Conservation (phyloP, 352 stramenopile species). For the Albugo candida region DNA sequence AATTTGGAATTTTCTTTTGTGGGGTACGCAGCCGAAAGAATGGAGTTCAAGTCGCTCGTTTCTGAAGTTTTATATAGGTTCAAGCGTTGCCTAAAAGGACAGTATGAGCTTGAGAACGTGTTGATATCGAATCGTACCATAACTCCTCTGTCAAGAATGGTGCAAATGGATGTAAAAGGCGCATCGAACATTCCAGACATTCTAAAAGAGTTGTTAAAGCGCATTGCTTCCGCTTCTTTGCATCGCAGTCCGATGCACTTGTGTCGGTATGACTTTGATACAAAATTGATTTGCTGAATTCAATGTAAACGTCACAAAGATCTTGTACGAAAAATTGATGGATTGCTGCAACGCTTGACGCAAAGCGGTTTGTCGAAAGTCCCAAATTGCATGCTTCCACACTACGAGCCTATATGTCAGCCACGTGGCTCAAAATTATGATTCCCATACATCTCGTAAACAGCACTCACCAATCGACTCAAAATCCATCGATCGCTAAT, state of each 20-base stretch:
- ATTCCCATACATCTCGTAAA: not conserved
- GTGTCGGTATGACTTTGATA: conserved; percentile 42
- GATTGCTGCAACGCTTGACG: conserved; percentile 38
- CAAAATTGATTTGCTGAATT: conserved; percentile 70
- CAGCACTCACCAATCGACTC: conserved; percentile 37
- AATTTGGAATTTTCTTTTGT: conserved; percentile 49
- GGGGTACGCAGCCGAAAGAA: conserved; percentile 63
- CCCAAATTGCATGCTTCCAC: conserved; percentile 40
- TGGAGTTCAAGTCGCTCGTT: conserved; percentile 18
- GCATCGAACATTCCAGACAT: conserved; percentile 89
- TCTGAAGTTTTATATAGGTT: not conserved
- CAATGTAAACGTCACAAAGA: conserved; percentile 77
- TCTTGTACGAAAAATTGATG: conserved; percentile 76
- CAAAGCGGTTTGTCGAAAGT: conserved; percentile 48
- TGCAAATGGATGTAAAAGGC: conserved; percentile 96
- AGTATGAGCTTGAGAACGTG: conserved; percentile 23
- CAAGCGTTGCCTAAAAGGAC: conserved; percentile 14
- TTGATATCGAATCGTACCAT: conserved; percentile 72
- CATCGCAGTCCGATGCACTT: conserved; percentile 23
- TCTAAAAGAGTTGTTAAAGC: conserved; percentile 87
- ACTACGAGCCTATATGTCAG: conserved; percentile 18
- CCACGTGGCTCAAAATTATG: not conserved
- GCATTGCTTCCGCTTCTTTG: conserved; percentile 42
- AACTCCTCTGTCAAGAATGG: conserved; percentile 99
- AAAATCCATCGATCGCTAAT: conserved; percentile 70